A percentile compares a stretch with the other conserved stretches of the same genome.
phyloP scores from a whole-genome alignment of 2,329 filamentous ascomycete genomes.

The Coniochaeta ligniaria region DNA sequence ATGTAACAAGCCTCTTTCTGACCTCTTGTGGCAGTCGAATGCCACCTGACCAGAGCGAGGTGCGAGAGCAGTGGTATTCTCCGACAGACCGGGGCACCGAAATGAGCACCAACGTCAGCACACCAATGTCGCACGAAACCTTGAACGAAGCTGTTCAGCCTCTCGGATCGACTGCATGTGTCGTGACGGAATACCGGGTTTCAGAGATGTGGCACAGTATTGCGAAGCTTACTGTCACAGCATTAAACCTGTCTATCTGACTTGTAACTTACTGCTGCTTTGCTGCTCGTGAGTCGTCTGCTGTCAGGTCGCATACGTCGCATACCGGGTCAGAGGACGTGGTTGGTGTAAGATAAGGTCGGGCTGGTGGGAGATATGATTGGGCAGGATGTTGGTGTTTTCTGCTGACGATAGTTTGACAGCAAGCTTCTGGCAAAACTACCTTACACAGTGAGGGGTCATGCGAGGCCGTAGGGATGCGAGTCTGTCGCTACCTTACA shows the following conservation, averaged over 20 bases:
- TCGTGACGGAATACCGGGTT: not conserved
- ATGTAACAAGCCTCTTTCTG: not conserved
- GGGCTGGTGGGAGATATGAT: conserved; percentile 5
- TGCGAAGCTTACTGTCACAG: not conserved
- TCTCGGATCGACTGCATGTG: not conserved
- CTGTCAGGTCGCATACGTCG: not conserved
- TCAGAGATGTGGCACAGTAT: not conserved
- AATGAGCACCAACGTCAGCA: not conserved
- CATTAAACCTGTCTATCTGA: too few species aligned
- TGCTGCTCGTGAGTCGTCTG: too few species aligned
- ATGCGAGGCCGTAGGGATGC: not conserved
- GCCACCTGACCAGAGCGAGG: not conserved
- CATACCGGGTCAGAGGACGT: conserved; percentile 9
- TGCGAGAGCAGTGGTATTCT: not conserved
- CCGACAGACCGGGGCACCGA: not conserved
- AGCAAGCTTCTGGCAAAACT: conserved; percentile 1
- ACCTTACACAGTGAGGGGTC: not conserved
- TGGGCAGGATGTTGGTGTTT: conserved; percentile 19
- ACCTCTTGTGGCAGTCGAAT: not conserved
- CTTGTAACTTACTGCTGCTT: too few species aligned
- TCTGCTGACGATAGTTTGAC: conserved; percentile 30
- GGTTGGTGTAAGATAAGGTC: conserved; percentile 36
- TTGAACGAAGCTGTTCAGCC: not conserved
- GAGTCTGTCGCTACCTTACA: not conserved
- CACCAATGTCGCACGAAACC: not conserved